Evolutionary conservation across 2,329 filamentous ascomycete genomes (phyloP), one percentile per base, ranked within the genome.

Genomic region (Colletotrichum noveboracense): DNA sequence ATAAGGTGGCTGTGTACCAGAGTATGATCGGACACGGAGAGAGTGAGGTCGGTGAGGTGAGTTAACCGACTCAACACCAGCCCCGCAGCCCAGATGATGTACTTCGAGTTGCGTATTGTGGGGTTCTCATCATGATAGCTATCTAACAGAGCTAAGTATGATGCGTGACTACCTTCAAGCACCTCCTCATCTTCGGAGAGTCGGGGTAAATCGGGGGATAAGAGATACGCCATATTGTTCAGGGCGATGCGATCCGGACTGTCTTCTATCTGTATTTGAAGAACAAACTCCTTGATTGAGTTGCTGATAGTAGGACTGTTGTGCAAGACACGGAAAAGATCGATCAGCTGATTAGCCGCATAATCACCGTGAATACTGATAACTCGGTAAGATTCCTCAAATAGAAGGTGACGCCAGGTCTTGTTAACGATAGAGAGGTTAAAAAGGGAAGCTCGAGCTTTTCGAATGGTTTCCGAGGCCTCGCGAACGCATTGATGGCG

Each of bases 241-340:
- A 48, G 2, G 1, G 18, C 2, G 18, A 48, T 48, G 18, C 2
- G 43, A 1, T 48, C 2, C 10, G 43, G 43, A 1, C 1, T 21
- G 1, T 48, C 43, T 48, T 48, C 43, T 0, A 48, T 1, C 43
- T 48, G 0, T 21, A 48, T 48, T 1, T 48, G 43, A 48, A 48
- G 43, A 21, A 21, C 1, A 48, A 48, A 21, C 43, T 48, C 43
- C 18, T 48, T 7, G 43, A 48, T 12, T 1, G 43, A 48, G 5
- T 48, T 48, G 1, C 43, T 48, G 43, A 48, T 21, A 0, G 43
- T 1, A 0, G 43, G 43, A 2, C 21, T 48, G 18, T 48, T 48
- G 43, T 7, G 0, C 18, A 48, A 48, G 43, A 1, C 2, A 4
- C 43, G 43, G 43, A 48, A 2, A 48, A 48, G 43, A 21, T 48